Percentiles rank a stretch among this genome's conserved stretches.
Conservation (phyloP, 2,329 filamentous ascomycete species). For the Stemphylium vesicarium region DNA sequence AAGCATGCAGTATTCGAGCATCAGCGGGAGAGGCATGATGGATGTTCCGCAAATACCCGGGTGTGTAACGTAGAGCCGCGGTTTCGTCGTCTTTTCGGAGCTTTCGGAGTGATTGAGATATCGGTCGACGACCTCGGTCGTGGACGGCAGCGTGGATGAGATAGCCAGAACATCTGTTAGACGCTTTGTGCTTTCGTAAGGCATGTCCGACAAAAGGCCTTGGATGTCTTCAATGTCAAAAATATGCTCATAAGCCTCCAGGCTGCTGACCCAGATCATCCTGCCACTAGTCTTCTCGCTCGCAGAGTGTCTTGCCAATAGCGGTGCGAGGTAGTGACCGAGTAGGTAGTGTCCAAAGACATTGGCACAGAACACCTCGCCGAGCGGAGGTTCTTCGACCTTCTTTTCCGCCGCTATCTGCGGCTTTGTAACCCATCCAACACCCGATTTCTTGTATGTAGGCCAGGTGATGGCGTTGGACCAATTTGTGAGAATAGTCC, state of each 20-base stretch:
- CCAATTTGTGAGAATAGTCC: slow-evolving; percentile 65
- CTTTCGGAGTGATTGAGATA: slow-evolving; percentile 30
- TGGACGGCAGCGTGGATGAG: slow-evolving; percentile 71
- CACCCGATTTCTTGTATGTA: slow-evolving; percentile 70
- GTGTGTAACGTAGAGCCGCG: slow-evolving; percentile 79
- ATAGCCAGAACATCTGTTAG: slow-evolving; percentile 84
- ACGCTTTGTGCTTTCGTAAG: slow-evolving; percentile 89
- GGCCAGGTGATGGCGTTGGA: slow-evolving; percentile 77
- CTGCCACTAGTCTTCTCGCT: slow-evolving; percentile 59
- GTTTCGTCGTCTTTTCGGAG: slow-evolving; percentile 43
- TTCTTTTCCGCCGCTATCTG: slow-evolving; percentile 54
- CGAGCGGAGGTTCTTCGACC: slow-evolving; percentile 66
- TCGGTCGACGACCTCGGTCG: slow-evolving; percentile 53
- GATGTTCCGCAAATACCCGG: slow-evolving; percentile 85
- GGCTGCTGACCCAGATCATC: slow-evolving; percentile 85
- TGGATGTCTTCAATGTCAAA: slow-evolving; percentile 78
- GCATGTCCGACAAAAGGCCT: slow-evolving; percentile 64
- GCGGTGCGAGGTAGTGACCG: slow-evolving; percentile 76
- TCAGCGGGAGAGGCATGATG: slow-evolving; percentile 74
- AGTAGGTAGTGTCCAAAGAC: slow-evolving; percentile 96
- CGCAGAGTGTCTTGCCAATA: slow-evolving; percentile 63
- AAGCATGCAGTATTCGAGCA: slow-evolving; percentile 74
- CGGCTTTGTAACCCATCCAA: slow-evolving; percentile 61
- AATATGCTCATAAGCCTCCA: slow-evolving; percentile 68
- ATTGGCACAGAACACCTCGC: slow-evolving; percentile 87